Evolutionary conservation across 2,329 filamentous ascomycete species (phyloP), one percentile per base, ranked within the genome.

Genomic region (Ophiostoma perfectum): DNA sequence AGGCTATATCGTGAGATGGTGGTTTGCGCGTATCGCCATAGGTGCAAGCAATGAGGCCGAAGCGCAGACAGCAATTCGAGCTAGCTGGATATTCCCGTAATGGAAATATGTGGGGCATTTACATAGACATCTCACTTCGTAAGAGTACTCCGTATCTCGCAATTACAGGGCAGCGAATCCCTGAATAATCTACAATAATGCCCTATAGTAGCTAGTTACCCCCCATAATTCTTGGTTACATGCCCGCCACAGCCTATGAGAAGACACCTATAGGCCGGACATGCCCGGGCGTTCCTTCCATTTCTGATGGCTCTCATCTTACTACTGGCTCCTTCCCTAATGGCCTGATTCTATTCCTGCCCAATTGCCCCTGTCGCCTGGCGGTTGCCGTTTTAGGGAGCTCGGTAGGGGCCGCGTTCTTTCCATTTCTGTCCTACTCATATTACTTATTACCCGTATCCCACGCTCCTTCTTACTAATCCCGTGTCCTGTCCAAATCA

Each of bases 371-470:
- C 42, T 65, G 65, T 69, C 68, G 42, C 68, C 62, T 66, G 65
- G 9, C n/a, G 36, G 41, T 45, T 67, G 65, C 68, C 68, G n/a
- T n/a, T 64, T 69, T 67, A 52, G 65, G 65, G 65, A 67, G 65
- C 65, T 69, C 68, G 65, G 65, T 58, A 47, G 60, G 8, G 41
- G 38, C 58, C 38, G 58, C 55, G 27, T 27, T 60, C 55, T 39
- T 60, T 38, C 55, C 55, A 39, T 60, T 60, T 55, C 49, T 55
- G 49, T 27, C 49, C 49, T 27, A 45, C 42, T 11, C 42, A 45
- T 11, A 45, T 45, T 8, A 45, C 9, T 9, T 16, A 27, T 16
- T 36, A 39, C 55, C 27, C 36, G 8, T 60, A 60, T 60, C 55
- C 55, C 55, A 60, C 55, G 55, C 18, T 58, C 52, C 16, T 27